Base-by-base conservation (phyloP, 2,329 filamentous ascomycete species). In the Magnaporthiopsis rhizophila region DNA sequence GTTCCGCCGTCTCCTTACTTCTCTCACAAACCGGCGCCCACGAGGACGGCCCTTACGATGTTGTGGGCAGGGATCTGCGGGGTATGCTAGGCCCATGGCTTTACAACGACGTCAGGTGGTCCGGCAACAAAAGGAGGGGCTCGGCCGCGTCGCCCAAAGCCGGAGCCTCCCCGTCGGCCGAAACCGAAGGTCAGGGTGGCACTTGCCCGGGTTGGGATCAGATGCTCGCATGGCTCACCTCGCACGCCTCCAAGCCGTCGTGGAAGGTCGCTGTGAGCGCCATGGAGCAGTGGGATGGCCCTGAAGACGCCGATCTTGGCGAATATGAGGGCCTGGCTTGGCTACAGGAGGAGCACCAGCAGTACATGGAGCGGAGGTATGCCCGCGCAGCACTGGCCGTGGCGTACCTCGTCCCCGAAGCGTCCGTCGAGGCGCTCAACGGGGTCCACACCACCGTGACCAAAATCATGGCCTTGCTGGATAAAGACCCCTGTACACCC, bases 11-110 rank as follows among this genome's bases (percentile, higher is more conserved):
- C 18, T 78, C 83, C 13, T 75, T 86, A 60, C 78, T 92, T 34
- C 77, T 94, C 6, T 83, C 82, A 9, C 81, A 83, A 64, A 86
- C 85, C 1, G 61, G 61, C 13, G 63, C 26, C 56, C 34, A 67
- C 7, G 76, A 78, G 56, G 75, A 78, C 2, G 66, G 76, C 24
- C 65, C 69, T 1, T 72, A 53, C 11, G 53, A 18, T 13, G 56
- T 79, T 53, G 72, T 88, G 61, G 86, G 84, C 1, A 83, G 89
- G 65, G 89, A 92, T 71, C 71, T 93, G 64, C 84, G 84, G 67
- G 85, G 87, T 0, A 72, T 93, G 53, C 77, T 93, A 62, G 87
- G 86, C 0, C 90, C 90, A 2, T 94, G 90, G 90, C 78, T 92
- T 61, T 86, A 89, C 70, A 86, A 86, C 59, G 80, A 86, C 62